Evolutionary conservation across 257 asterid genomes (phyloP).

Genomic region (Plectranthus barbatus): DNA sequence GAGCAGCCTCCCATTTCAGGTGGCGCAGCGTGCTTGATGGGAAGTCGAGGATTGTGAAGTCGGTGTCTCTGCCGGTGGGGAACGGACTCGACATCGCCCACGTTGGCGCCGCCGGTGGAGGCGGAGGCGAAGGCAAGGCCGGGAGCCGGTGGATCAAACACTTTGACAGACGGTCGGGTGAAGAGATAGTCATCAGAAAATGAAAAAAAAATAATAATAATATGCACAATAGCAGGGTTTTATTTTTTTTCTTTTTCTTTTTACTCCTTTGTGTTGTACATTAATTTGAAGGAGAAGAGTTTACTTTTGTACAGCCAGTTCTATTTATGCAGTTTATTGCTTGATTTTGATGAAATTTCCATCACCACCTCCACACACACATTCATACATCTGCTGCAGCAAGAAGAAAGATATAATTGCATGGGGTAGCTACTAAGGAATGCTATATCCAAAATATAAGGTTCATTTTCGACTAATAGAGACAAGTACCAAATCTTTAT

Average conservation of each 20-base stretch:
- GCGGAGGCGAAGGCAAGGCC: slow-evolving; percentile 22
- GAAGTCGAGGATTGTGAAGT: slow-evolving; percentile 51
- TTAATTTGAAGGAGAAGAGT: not conserved
- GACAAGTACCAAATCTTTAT: not conserved
- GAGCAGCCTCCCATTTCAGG: slow-evolving; percentile 36
- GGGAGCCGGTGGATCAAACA: slow-evolving; percentile 56
- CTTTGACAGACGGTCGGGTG: slow-evolving; percentile 49
- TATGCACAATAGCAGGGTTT: no score
- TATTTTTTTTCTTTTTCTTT: not conserved
- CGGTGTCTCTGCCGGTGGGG: slow-evolving; percentile 81
- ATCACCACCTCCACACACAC: not conserved
- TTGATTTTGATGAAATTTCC: not conserved
- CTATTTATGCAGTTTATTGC: not conserved
- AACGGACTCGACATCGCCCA: slow-evolving; percentile 73
- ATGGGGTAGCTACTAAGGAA: no score
- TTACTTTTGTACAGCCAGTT: not conserved
- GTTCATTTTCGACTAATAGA: not conserved
- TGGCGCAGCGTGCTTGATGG: slow-evolving; percentile 56
- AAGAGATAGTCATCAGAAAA: slow-evolving; percentile 48
- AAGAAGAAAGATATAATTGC: not conserved
- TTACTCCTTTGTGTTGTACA: slow-evolving; percentile 6
- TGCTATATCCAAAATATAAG: no score
- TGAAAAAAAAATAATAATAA: no score
- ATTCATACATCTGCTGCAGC: no score
- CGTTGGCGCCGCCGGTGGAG: slow-evolving; percentile 49